Percentiles rank a stretch among this genome's conserved stretches.
phyloP scores from a whole-genome alignment of 768 basidiomycete species.

The Dentipellis sp. region DNA sequence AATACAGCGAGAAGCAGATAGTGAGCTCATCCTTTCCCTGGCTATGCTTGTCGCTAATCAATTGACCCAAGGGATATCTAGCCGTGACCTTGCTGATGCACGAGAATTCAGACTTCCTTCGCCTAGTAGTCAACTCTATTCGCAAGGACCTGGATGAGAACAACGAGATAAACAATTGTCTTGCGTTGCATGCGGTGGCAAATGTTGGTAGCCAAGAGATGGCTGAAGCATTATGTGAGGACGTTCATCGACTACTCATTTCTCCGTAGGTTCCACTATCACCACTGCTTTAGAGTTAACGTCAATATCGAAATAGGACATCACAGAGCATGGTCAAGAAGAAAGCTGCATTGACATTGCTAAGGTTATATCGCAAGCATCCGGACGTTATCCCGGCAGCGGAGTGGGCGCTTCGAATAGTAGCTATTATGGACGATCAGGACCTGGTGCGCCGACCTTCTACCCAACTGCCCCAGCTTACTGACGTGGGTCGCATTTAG shows the following conservation, averaged over 20 bases:
- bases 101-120: conserved; percentile 95
- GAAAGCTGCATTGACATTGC: conserved; percentile 90
- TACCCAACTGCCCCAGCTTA: background rate
- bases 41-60: conserved; percentile 6
- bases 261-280: conserved; percentile 58
- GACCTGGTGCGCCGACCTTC: conserved; percentile 51
- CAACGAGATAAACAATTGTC: conserved; percentile 90
- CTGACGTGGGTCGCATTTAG: conserved; percentile 27
- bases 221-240: conserved; percentile 90
- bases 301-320: conserved; percentile 45
- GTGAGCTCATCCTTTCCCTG: conserved; percentile 36
- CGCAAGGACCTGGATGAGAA: conserved; percentile 94
- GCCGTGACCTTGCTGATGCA: conserved; percentile 97
- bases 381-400: conserved; percentile 87
- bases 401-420: conserved; percentile 94
- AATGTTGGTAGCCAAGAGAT: conserved; percentile 98
- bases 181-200: conserved; percentile 95
- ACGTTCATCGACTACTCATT: conserved; percentile 90
- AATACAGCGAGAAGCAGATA: conserved; percentile 99
- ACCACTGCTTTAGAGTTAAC: background rate
- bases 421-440: conserved; percentile 91
- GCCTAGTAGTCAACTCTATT: conserved; percentile 96
- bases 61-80: conserved; percentile 72
- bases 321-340: conserved; percentile 96
- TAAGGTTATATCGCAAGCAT: conserved; percentile 92